Evolutionary conservation across 73 alveolate genomes (phyloP), one percentile per base, ranked within the genome.

Genomic region (Stentor coeruleus): DNA sequence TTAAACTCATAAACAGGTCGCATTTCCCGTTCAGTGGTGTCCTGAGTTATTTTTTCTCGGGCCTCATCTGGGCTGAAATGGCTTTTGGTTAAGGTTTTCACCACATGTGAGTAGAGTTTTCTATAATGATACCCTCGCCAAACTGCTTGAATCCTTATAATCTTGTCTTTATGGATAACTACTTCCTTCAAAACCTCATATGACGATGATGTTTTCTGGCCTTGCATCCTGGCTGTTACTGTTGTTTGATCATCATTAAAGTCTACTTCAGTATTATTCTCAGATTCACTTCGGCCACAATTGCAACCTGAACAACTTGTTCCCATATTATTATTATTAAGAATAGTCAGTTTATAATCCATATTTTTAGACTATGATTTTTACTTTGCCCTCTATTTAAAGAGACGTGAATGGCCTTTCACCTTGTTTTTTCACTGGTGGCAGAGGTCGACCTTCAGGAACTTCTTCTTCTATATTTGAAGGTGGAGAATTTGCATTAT

Each of bases 1-100:
- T 76, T 79, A 87, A 88, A 90, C 4, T 38, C 74, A 59, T 89
- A 84, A 35, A 76, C 59, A 0, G 89, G 83, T 38, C 88, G 35
- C 58, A 66, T 86, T 72, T 86, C 95, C 20, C 92, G 60, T 37
- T 75, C 35, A 2, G 84, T 82, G n/a, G 37, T 20, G n/a, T 20
- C 40, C 11, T 20, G 79, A 28, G 37, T 66, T 14, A 31, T 2
- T 33, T 20, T 31, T 66, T 31, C 79, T 20, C 39, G 36, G 0
- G 37, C 37, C 33, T 66, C 37, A 20, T 20, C 40, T 20, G 33
- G n/a, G n/a, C 15, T 33, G 33, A 31, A 31, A 33, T 66, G n/a
- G n/a, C 37, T 31, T 20, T 66, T 66, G 28, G 0, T 57, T 57
- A 20, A 1, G 42, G 79, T 1, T 66, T 66, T 66, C 33, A 66